These are phyloP conservation scores for Paxillus rubicundulus DNA, from an alignment of 768 basidiomycete species.

Conservation along the genomic window DNA sequence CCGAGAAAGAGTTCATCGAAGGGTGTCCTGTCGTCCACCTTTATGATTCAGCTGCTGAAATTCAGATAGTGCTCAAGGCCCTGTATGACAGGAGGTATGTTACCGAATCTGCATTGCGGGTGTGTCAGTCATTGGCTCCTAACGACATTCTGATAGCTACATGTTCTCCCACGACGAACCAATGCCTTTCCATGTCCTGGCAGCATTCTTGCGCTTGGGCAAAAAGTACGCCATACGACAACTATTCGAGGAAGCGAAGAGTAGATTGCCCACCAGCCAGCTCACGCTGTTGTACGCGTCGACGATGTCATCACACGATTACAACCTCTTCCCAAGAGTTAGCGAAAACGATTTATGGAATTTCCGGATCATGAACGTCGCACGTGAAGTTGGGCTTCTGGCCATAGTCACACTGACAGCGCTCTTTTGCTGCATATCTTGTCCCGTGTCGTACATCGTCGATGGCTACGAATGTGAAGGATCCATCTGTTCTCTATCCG, in stretches of 20 bases:
- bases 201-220: slow-evolving; percentile 12
- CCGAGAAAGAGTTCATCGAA: slow-evolving; percentile 11
- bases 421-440: slow-evolving; percentile 7
- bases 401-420: not conserved
- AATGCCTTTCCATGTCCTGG: slow-evolving; percentile 12
- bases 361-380: slow-evolving; percentile 14
- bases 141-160: slow-evolving; percentile 4
- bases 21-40: slow-evolving; percentile 21
- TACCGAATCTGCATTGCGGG: not conserved
- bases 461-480: slow-evolving; percentile 12
- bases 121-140: not conserved
- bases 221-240: slow-evolving; percentile 14
- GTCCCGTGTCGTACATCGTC: slow-evolving; percentile 1
- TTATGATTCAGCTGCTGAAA: slow-evolving; percentile 11
- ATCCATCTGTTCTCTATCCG: not conserved
- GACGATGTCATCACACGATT: not conserved
- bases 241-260: slow-evolving; percentile 9
- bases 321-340: slow-evolving; percentile 4
- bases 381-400: slow-evolving; percentile 11
- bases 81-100: slow-evolving; percentile 19
- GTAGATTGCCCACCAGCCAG: not conserved
- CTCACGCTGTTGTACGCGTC: not conserved
- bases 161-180: not conserved
- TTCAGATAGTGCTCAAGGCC: slow-evolving; percentile 16
- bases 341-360: slow-evolving; percentile 9